phyloP scores from a whole-genome alignment of 2,329 filamentous ascomycete genomes.

The Aureobasidium uvarum region DNA sequence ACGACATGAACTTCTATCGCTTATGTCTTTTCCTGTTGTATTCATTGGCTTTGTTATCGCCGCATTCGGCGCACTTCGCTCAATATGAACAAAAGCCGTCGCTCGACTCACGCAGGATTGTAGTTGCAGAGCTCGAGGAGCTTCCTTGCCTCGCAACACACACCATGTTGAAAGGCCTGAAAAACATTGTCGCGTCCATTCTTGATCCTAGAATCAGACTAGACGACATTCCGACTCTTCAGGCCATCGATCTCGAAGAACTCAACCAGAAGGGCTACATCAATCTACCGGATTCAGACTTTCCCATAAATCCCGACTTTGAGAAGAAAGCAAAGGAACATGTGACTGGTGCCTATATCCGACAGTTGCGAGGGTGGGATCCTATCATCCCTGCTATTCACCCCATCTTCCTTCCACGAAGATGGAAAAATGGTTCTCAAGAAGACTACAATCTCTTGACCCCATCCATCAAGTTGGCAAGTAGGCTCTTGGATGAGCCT shows the following conservation, averaged over 20 bases:
- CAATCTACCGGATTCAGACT: conserved; percentile 1
- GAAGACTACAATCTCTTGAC: conserved; percentile 1
- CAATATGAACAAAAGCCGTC: neutral
- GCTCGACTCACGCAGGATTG: neutral
- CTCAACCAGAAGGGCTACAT: conserved; percentile 2
- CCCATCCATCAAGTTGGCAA: neutral
- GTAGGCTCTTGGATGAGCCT: neutral
- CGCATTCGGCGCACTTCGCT: neutral
- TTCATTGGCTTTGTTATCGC: neutral
- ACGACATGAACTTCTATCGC: neutral
- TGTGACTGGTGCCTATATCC: neutral
- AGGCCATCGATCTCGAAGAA: neutral
- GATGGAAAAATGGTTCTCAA: neutral
- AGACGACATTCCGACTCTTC: neutral
- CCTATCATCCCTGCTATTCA: neutral
- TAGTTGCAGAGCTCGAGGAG: neutral
- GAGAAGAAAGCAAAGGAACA: neutral
- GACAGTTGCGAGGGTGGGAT: neutral
- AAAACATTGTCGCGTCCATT: neutral
- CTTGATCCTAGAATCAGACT: neutral
- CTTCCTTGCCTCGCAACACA: no score
- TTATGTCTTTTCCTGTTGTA: neutral
- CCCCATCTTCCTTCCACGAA: neutral
- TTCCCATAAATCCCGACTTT: neutral
- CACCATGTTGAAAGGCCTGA: neutral